Evolutionary conservation across 345 rosid genomes (phyloP).

Genomic region (Clarkia xantiana): DNA sequence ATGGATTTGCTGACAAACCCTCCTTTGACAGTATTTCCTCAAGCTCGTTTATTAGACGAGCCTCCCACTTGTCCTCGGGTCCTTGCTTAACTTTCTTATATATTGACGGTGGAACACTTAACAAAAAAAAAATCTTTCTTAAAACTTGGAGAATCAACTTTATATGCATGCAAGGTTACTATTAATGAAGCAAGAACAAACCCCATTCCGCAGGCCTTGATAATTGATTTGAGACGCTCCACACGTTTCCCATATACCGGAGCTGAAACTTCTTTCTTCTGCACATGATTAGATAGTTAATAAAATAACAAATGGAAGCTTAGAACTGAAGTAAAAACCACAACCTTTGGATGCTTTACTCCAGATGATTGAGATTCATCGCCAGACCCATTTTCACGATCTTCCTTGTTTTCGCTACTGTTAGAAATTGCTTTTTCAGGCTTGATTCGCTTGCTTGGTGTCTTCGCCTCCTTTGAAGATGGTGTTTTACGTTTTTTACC

Average conservation of each 20-base stretch:
- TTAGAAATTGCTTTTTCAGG: constrained; percentile 22
- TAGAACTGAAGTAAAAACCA: constrained; percentile 1
- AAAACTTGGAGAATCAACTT: constrained; percentile 4
- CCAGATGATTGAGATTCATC: constrained; percentile 36
- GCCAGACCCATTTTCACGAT: constrained; percentile 30
- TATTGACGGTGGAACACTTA: constrained; percentile 64
- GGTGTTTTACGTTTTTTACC: constrained; percentile 37
- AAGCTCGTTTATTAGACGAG: constrained; percentile 61
- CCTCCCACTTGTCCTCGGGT: constrained; percentile 71
- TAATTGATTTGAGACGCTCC: constrained; percentile 68
- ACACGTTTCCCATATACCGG: constrained; percentile 64
- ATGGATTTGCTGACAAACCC: constrained; percentile 69
- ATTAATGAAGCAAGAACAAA: constrained; percentile 16
- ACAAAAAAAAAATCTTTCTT: constrained; percentile 8
- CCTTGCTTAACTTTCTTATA: constrained; percentile 82
- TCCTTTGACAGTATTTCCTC: constrained; percentile 76
- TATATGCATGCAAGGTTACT: constrained; percentile 4
- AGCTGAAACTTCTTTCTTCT: constrained; percentile 53
- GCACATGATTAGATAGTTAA: constrained; percentile 19
- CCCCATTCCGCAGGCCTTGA: constrained; percentile 87
- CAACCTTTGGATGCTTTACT: constrained; percentile 42
- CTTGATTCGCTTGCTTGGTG: constrained; percentile 35
- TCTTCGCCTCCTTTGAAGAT: constrained; percentile 29
- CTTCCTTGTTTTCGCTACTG: constrained; percentile 31
- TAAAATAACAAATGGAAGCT: constrained; percentile 5